Evolutionary conservation across 1,139 yeast genomes (phyloP).

Genomic region (Candida mesenterica): DNA sequence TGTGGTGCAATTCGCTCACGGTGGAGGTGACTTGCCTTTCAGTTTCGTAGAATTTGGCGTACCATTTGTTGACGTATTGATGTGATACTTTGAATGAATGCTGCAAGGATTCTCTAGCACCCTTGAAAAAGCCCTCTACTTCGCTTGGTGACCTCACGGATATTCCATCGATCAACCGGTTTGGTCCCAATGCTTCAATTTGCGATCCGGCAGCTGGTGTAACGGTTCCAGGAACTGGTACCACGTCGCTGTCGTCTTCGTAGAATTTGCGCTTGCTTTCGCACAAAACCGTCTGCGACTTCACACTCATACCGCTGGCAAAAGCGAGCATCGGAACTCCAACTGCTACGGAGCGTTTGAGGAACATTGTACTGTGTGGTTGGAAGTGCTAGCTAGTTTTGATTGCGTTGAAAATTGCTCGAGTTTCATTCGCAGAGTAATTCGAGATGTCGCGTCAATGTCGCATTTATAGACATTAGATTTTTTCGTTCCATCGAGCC

Average conservation of each 20-base stretch:
- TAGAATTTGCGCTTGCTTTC: constrained; percentile 54
- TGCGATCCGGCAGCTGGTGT: constrained; percentile 52
- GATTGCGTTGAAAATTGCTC: constrained; percentile 5
- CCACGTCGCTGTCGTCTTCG: constrained; percentile 52
- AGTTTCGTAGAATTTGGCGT: constrained; percentile 51
- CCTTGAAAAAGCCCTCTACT: constrained; percentile 49
- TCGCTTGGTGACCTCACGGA: constrained; percentile 52
- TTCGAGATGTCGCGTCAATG: constrained; percentile 1
- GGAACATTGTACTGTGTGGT: too few relatives aligned
- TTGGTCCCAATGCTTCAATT: constrained; percentile 40
- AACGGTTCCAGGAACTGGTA: constrained; percentile 54
- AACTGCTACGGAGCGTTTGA: constrained; percentile 12
- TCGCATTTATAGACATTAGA: constrained; percentile 3
- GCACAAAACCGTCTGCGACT: constrained; percentile 3
- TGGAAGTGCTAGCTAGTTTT: too few relatives aligned
- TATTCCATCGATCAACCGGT: constrained; percentile 53
- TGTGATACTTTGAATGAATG: constrained; percentile 17
- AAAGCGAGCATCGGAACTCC: constrained; percentile 10
- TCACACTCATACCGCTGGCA: not conserved
- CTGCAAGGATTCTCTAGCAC: constrained; percentile 39
- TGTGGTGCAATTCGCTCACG: constrained; percentile 66
- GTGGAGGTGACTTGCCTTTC: constrained; percentile 71
- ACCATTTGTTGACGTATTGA: constrained; percentile 32
- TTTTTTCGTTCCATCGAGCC: not conserved
- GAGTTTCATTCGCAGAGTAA: constrained; percentile 11